Base-by-base conservation (phyloP, 495 filamentous ascomycete species). In the Amniculicola lignicola region DNA sequence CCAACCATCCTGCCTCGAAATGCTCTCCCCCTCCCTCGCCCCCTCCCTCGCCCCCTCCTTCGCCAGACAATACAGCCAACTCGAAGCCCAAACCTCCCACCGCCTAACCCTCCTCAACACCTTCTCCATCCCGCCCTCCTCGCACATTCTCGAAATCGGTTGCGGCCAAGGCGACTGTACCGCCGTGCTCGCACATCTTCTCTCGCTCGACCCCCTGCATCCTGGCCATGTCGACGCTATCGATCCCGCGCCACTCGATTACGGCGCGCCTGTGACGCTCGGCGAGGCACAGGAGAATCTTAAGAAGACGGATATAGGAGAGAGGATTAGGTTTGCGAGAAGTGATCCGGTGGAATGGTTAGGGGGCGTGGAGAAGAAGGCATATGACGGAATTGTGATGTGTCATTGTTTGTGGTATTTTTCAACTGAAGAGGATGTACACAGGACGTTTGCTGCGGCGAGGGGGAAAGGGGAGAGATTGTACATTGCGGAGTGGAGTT, bases 131-230 rank as follows among this genome's bases (percentile, higher is more conserved):
- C n/a, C n/a, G 1, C 1, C 33, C n/a, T n/a, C 5, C 31, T 14
- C 16, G 7, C 4, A 24, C 1, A 46, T 59, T 15, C 47, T 59
- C 1, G 48, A 52, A 25, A 44, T 59, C 11, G 55, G 55, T 18
- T 59, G 48, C 31, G 55, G 55, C 14, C 55, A 59, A 22, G 55
- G 55, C 33, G 55, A 59, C 16, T 51, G 39, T 31, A 59, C 55
- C 18, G 28, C 55, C 15, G 15, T 45, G 3, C 55, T 52, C 16
- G 55, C 55, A 3, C 16, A 24, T 22, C 21, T 16, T 10, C 2
- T 50, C 15, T 25, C 29, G 2, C 19, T 2, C 16, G 14, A 14
- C 4, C 16, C 22, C 18, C n/a, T n/a, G n/a, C n/a, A n/a, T n/a
- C n/a, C n/a, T n/a, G n/a, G n/a, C n/a, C n/a, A n/a, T n/a, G 27